Evolutionary conservation across 129 eudicot species (phyloP).

Genomic region (Flaveria brownii): DNA sequence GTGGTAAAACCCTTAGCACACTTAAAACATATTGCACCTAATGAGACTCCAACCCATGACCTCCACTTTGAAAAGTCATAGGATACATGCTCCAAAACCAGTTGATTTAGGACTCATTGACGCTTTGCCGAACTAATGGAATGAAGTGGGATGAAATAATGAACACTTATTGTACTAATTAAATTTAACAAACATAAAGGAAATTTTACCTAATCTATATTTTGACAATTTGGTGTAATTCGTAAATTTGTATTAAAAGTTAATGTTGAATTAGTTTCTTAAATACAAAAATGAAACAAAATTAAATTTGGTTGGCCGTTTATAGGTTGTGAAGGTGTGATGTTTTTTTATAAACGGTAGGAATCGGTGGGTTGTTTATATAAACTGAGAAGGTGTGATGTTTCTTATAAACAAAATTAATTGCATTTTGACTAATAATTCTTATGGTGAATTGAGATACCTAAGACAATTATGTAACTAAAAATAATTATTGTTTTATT

Average conservation of each 20-base stretch:
- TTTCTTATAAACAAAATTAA: no score
- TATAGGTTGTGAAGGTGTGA: neutral
- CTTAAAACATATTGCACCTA: no score
- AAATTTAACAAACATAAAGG: neutral
- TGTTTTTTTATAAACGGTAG: neutral
- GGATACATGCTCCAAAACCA: no score
- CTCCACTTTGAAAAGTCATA: no score
- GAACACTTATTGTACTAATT: neutral
- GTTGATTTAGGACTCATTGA: no score
- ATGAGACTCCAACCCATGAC: no score
- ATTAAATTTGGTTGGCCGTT: neutral
- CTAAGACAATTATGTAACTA: no score
- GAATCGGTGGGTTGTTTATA: neutral
- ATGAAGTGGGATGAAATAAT: neutral
- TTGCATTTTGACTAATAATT: no score
- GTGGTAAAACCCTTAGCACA: no score
- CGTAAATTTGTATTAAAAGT: neutral
- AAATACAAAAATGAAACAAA: neutral
- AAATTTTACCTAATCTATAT: neutral
- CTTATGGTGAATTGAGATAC: no score
- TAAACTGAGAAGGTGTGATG: neutral
- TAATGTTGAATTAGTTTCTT: neutral
- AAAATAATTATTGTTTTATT: neutral
- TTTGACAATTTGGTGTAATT: neutral
- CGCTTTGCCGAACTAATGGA: conserved; percentile 9